These are phyloP conservation scores for Paracorniculantispora psalliotae DNA, from an alignment of 2,329 filamentous ascomycete species.

Conservation along the genomic window DNA sequence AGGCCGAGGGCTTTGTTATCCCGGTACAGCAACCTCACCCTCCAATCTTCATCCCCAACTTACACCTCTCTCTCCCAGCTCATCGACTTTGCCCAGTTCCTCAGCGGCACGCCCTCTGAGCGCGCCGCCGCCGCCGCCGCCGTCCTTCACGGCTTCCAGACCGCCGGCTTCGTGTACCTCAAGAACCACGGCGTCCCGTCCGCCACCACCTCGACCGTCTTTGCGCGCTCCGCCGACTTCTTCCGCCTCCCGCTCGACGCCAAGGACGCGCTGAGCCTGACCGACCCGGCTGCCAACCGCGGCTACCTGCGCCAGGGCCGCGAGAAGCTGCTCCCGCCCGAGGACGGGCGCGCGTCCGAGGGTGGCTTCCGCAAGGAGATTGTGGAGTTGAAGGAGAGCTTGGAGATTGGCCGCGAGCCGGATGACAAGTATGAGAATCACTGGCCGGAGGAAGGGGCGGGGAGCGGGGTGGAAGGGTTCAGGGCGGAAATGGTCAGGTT, in stretches of 20 bases:
- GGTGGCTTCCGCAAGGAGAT: slow-evolving; percentile 28
- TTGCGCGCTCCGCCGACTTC: slow-evolving; percentile 64
- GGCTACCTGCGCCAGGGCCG: slow-evolving; percentile 66
- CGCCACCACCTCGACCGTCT: slow-evolving; percentile 55
- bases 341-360: slow-evolving; percentile 54
- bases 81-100: slow-evolving; percentile 73
- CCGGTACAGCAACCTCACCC: slow-evolving; percentile 36
- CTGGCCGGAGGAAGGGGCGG: slow-evolving; percentile 57
- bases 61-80: slow-evolving; percentile 45
- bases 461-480: slow-evolving; percentile 50
- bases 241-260: slow-evolving; percentile 58
- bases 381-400: slow-evolving; percentile 62
- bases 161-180: slow-evolving; percentile 84
- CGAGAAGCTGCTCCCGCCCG: slow-evolving; percentile 59
- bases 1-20: slow-evolving; percentile 49
- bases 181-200: slow-evolving; percentile 69
- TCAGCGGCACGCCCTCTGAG: slow-evolving; percentile 54
- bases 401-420: slow-evolving; percentile 59
- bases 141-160: slow-evolving; percentile 76
- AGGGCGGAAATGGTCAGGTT: slow-evolving; percentile 70
- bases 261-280: slow-evolving; percentile 67
- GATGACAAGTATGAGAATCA: slow-evolving; percentile 63
- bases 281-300: slow-evolving; percentile 65
- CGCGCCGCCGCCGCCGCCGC: slow-evolving; percentile 63
- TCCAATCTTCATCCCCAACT: slow-evolving; percentile 12